Evolutionary conservation across 768 basidiomycete genomes (phyloP), one percentile per base, ranked within the genome.

Genomic region (Trametes punicea): DNA sequence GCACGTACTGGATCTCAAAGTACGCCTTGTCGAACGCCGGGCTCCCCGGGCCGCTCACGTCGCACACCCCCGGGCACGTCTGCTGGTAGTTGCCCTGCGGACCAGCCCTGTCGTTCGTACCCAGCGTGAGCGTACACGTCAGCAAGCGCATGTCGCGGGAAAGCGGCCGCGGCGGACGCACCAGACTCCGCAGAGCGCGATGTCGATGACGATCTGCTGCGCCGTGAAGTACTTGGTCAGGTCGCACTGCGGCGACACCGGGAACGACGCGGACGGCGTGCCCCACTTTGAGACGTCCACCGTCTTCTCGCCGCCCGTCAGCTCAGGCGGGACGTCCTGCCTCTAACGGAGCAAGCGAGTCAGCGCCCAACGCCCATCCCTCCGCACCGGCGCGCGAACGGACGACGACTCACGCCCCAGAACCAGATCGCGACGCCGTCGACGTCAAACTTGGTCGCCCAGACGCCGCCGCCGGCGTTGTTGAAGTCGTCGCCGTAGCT

Each of bases 1-100:
- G 82, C 34, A 90, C 70, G 60, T 83, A 83, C 48, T 76, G 74
- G 64, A 90, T 75, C 68, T 88, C 85, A 62, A 88, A 90, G 69
- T 80, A 85, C 1, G 83, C 82, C 13, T 75, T 60, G 68, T 80
- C 81, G 67, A 76, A 84, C 51, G 75, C 75, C 18, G 77, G 78
- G 51, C 76, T 74, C 13, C 81, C 81, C 6, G 77, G 67, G 15
- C 82, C 80, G 9, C 79, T 74, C 23, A 86, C 83, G 63, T 78
- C 78, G 65, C 54, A 63, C 51, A 44, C 30, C 23, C 52, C 57
- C 21, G n/a, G 45, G 31, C 26, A 74, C 73, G 63, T 60, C 6
- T 70, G 63, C 23, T 61, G 64, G 62, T 84, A 80, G 18, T 75
- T 69, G 21, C 64, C 49, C 0, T 74, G 70, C 4, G 76, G 62